Percentiles rank a stretch among this genome's conserved stretches.
Conservation (phyloP, 2,329 filamentous ascomycete species). For the Trichoderma citrinoviride region DNA sequence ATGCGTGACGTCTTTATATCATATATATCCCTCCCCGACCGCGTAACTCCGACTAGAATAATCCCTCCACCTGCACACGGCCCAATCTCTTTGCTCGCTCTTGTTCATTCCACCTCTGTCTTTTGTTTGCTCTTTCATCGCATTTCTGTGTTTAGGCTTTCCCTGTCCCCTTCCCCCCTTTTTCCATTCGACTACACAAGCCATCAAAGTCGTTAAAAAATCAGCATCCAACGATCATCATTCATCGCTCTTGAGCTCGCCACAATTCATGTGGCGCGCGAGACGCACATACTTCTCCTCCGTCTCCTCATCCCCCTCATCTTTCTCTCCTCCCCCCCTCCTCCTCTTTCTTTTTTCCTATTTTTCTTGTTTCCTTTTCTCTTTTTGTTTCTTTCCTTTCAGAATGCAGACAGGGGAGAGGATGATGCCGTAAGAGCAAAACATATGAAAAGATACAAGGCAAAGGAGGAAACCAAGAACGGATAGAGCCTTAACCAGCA, state of each 20-base stretch:
- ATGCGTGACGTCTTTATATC: conserved; percentile 20
- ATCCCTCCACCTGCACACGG: neutral
- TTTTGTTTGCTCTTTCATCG: conserved; percentile 10
- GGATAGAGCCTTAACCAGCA: conserved; percentile 24
- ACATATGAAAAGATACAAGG: conserved; percentile 18
- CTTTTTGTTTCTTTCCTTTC: conserved; percentile 16
- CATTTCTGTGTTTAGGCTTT: neutral
- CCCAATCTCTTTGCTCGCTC: neutral
- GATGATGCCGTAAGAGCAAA: conserved; percentile 10
- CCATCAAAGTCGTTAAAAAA: conserved; percentile 22
- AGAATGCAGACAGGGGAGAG: conserved; percentile 15
- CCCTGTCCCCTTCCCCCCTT: neutral
- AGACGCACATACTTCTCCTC: neutral
- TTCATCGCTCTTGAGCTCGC: conserved; percentile 18
- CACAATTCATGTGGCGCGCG: neutral
- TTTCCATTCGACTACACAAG: neutral
- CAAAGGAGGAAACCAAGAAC: conserved; percentile 23
- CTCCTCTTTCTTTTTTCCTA: conserved; percentile 13
- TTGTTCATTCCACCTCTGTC: conserved; percentile 6
- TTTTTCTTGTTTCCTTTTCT: neutral
- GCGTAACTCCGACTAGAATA: conserved; percentile 12
- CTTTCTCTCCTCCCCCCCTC: neutral
- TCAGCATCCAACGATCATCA: conserved; percentile 25
- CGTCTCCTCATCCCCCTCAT: neutral
- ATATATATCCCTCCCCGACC: conserved; percentile 15